A percentile compares a stretch with the other conserved stretches of the same genome.
Evolutionary conservation across 257 asterid species (phyloP).

Genomic region (Rehmannia glutinosa): DNA sequence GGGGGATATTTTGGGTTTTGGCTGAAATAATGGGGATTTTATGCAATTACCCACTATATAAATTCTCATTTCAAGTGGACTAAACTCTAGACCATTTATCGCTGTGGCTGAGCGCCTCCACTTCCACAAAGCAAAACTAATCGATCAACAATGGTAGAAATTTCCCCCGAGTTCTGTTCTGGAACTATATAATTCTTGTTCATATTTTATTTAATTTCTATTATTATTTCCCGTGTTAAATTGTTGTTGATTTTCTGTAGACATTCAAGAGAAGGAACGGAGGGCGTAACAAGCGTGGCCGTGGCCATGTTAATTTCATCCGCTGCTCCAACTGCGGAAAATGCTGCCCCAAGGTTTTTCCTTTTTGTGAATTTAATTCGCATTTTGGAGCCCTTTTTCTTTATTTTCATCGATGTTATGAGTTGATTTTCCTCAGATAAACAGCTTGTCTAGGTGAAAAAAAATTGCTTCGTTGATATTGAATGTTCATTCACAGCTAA

Average conservation of each 20-base stretch:
- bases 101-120: slow-evolving; percentile 22
- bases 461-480: no score
- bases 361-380: no score
- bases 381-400: no score
- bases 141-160: slow-evolving; percentile 19
- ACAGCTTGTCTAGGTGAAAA: no score
- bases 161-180: not conserved
- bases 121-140: slow-evolving; percentile 3
- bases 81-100: slow-evolving; percentile 16
- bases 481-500: no score
- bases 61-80: no score
- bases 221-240: not conserved
- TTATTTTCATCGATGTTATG: no score
- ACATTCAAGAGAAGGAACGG: slow-evolving; percentile 66
- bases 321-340: slow-evolving; percentile 75
- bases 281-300: slow-evolving; percentile 76
- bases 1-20: no score
- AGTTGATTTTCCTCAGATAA: no score
- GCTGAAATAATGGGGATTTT: no score
- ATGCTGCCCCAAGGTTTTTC: slow-evolving; percentile 61
- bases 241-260: not conserved
- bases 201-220: not conserved
- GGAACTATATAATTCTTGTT: not conserved
- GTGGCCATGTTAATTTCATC: slow-evolving; percentile 57
- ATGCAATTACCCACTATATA: no score